Conservation (phyloP, 2,329 filamentous ascomycete species). For the Fusarium stilboides region DNA sequence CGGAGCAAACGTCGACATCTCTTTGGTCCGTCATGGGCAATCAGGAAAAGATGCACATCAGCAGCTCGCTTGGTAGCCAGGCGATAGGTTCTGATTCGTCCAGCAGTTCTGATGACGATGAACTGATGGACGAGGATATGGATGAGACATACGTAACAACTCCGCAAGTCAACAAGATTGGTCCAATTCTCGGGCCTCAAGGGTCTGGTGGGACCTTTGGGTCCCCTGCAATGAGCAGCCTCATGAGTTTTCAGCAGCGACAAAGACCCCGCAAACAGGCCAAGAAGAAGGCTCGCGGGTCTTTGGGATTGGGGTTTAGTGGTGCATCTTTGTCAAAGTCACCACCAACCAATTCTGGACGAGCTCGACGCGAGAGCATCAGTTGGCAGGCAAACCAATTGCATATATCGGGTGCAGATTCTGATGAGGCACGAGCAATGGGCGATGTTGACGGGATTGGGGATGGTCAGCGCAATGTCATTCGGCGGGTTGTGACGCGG, state of each 20-base stretch:
- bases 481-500: constrained; percentile 86
- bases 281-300: constrained; percentile 67
- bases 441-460: constrained; percentile 67
- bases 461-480: constrained; percentile 79
- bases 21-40: constrained; percentile 80
- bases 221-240: constrained; percentile 80
- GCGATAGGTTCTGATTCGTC: constrained; percentile 83
- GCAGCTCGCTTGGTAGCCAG: constrained; percentile 84
- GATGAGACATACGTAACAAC: constrained; percentile 88
- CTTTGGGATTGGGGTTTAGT: constrained; percentile 67
- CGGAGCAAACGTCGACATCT: constrained; percentile 77
- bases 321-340: constrained; percentile 75
- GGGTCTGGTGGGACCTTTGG: constrained; percentile 73
- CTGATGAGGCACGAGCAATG: constrained; percentile 78
- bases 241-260: constrained; percentile 87
- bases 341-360: constrained; percentile 71
- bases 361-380: constrained; percentile 85
- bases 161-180: constrained; percentile 79
- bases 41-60: constrained; percentile 79
- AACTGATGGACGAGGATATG: constrained; percentile 80
- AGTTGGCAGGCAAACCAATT: constrained; percentile 92
- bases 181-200: constrained; percentile 61
- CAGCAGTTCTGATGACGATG: constrained; percentile 79
- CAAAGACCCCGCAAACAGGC: constrained; percentile 79
- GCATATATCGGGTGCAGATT: constrained; percentile 81